Conservation (phyloP, 768 basidiomycete species). For the Brasilioporus rufonigricans region DNA sequence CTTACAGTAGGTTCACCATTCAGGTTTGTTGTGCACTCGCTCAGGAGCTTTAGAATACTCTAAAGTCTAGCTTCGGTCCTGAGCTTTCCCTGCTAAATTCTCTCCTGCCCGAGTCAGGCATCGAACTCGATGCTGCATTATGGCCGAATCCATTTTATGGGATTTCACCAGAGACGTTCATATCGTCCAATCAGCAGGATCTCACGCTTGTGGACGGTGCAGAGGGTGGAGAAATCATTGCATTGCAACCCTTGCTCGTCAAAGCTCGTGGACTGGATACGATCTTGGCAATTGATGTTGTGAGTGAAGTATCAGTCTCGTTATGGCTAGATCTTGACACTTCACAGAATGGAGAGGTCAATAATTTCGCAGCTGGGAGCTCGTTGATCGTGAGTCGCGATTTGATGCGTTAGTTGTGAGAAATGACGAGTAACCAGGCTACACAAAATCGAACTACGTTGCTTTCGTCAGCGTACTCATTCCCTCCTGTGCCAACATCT, state of each 20-base stretch:
- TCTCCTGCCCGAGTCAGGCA: constrained; percentile 22
- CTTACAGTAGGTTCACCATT: constrained; percentile 20
- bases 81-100: constrained; percentile 15
- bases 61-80: constrained; percentile 13
- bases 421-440: too few relatives aligned
- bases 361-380: too few relatives aligned
- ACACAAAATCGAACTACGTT: too few relatives aligned
- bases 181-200: constrained; percentile 30
- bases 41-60: constrained; percentile 5
- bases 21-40: not conserved
- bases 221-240: constrained; percentile 42
- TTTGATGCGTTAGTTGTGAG: too few relatives aligned
- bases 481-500: too few relatives aligned
- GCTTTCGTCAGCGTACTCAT: too few relatives aligned
- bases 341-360: too few relatives aligned
- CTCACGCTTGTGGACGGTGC: constrained; percentile 41
- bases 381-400: too few relatives aligned
- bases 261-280: constrained; percentile 45
- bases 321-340: too few relatives aligned
- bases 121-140: constrained; percentile 31
- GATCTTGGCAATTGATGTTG: constrained; percentile 39
- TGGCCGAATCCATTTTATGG: constrained; percentile 41
- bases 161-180: constrained; percentile 33
- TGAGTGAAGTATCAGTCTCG: too few relatives aligned
- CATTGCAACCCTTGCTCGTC: constrained; percentile 50